Base-by-base conservation (phyloP, 2,329 filamentous ascomycete species). In the Curvularia hawaiiensis region DNA sequence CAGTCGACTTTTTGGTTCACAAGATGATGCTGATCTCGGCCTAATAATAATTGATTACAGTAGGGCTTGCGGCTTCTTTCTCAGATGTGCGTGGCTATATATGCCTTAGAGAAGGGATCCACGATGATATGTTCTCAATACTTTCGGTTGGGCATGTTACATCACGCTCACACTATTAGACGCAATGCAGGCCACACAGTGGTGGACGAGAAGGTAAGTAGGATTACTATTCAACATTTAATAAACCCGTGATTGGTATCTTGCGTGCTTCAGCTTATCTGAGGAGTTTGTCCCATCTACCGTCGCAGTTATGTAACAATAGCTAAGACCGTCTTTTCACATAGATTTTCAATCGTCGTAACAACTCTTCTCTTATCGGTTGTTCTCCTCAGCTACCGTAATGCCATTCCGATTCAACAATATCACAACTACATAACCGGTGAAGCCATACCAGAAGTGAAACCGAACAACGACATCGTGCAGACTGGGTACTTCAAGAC, bases 401-500 rank as follows among this genome's bases (percentile, higher is more conserved):
- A 63, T 61, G 66, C 71, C 22, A 59, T 72, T 11, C 67, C 67
- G 1, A 58, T 65, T 57, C 61, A 67, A 28, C 64, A 68, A 54
- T 72, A 71, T 55, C 60, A 68, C 18, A 67, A 69, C 41, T 68
- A 71, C 47, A 50, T 58, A 7, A 65, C 65, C 7, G 66, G 50
- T 24, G 64, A 68, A 18, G 44, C 61, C 9, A 56, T 65, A 20
- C 12, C 59, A 5, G 63, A 64, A 14, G 50, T 60, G 10, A 39
- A 58, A 28, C 57, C 58, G 26, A 61, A 65, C 50, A 71, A 71
- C 61, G 64, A 67, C 39, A 57, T 38, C 30, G 64, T 66, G n/a
- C 70, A 73, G 54, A 62, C 65, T 3, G 65, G 64, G 3, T 72
- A 70, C 61, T 74, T 72, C 67, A 74, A 74, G 45, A 52, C 55